Conservation (phyloP, 257 asterid genomes). For the Solanum sejunctum region DNA sequence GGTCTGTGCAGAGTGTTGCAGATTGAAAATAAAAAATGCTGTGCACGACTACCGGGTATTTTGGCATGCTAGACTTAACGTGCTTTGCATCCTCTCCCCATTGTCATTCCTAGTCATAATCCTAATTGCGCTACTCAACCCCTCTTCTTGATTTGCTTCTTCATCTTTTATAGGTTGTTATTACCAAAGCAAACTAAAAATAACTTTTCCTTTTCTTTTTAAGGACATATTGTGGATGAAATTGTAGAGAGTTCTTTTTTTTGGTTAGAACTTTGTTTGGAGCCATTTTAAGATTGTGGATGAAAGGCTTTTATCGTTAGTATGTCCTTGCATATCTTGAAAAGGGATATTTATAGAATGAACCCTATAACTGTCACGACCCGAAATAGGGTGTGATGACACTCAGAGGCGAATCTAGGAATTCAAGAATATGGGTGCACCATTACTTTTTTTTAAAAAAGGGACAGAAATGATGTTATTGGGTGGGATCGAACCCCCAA, state of each 20-base stretch:
- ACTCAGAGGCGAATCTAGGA: too few relatives aligned
- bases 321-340: not conserved
- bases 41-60: not conserved
- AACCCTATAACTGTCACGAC: not conserved
- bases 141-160: not conserved
- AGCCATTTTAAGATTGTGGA: not conserved
- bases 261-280: not conserved
- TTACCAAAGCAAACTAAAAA: not conserved
- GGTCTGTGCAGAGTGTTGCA: not conserved
- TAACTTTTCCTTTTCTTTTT: not conserved
- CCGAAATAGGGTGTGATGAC: too few relatives aligned
- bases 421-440: too few relatives aligned
- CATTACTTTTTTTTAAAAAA: too few relatives aligned
- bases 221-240: not conserved
- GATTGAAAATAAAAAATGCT: not conserved
- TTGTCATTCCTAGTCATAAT: not conserved
- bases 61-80: not conserved
- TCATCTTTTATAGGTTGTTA: not conserved
- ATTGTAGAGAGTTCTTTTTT: not conserved
- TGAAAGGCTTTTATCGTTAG: not conserved
- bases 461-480: too few relatives aligned
- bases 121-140: not conserved
- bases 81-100: not conserved
- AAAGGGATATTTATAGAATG: not conserved
- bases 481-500: too few relatives aligned